A percentile compares a stretch with the other conserved stretches of the same genome.
Evolutionary conservation across 108 stramenopile species (phyloP).

Genomic region (Aurantiochytrium sp.): DNA sequence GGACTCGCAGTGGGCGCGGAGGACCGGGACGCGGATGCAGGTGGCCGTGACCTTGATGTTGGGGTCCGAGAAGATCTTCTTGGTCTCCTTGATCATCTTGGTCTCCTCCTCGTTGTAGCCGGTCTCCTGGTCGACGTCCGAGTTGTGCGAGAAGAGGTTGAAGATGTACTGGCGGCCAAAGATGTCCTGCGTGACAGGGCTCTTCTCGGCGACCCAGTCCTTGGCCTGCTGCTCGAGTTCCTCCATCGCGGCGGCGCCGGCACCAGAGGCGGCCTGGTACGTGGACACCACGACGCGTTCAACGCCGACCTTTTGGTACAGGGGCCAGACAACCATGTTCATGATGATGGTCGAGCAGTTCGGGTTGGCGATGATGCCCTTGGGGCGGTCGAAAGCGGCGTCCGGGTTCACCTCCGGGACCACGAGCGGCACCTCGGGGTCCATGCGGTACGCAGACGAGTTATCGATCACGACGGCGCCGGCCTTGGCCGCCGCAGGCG

Average conservation of each 20-base stretch:
- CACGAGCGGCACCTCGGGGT: slow-evolving; percentile 43
- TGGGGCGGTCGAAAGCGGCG: not conserved
- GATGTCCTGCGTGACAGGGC: slow-evolving; percentile 19
- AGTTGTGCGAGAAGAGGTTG: slow-evolving; percentile 47
- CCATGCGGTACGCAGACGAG: slow-evolving; percentile 44
- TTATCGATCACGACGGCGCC: slow-evolving; percentile 45
- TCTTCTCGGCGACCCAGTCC: slow-evolving; percentile 29
- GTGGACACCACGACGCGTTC: slow-evolving; percentile 41
- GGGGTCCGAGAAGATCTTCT: slow-evolving; percentile 41
- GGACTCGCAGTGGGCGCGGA: slow-evolving; percentile 46
- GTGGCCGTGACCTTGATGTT: slow-evolving; percentile 36
- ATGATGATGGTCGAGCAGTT: slow-evolving; percentile 52
- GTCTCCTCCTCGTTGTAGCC: slow-evolving; percentile 52
- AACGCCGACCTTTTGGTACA: slow-evolving; percentile 31
- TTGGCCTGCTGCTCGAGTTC: slow-evolving; percentile 39
- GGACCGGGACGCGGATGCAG: slow-evolving; percentile 45
- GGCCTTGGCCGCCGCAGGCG: slow-evolving; percentile 11
- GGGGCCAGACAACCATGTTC: slow-evolving; percentile 43
- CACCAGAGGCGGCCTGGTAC: slow-evolving; percentile 47
- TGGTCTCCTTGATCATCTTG: slow-evolving; percentile 45
- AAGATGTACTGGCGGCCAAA: slow-evolving; percentile 43
- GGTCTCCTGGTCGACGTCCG: slow-evolving; percentile 33
- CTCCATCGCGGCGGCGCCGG: slow-evolving; percentile 45
- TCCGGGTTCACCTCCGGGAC: slow-evolving; percentile 51
- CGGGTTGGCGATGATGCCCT: slow-evolving; percentile 48